phyloP scores from a whole-genome alignment of 495 filamentous ascomycete species.

The Pyrenula aspistea region DNA sequence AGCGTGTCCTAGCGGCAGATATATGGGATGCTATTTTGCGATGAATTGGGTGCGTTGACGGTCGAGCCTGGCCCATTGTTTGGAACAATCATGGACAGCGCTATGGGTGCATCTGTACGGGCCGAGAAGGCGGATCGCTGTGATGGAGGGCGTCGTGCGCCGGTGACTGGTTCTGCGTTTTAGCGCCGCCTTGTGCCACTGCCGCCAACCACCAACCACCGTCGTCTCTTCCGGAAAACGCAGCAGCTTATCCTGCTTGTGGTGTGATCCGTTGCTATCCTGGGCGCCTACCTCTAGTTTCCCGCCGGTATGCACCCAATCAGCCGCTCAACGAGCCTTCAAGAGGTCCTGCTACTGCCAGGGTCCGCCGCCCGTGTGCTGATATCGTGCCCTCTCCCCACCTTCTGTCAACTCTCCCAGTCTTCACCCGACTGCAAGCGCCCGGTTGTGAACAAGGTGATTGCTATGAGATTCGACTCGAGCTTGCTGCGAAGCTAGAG shows the following conservation, averaged over 20 bases:
- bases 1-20: no score
- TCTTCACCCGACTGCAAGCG: background rate
- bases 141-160: background rate
- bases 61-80: no score
- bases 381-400: background rate
- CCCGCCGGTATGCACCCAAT: background rate
- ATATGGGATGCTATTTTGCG: no score
- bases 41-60: no score
- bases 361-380: background rate
- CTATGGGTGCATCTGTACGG: no score
- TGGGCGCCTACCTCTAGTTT: background rate
- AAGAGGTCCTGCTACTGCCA: background rate
- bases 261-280: background rate
- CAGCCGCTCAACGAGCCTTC: background rate
- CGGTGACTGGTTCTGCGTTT: background rate
- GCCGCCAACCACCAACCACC: background rate
- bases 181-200: background rate
- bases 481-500: background rate
- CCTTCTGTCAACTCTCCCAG: background rate
- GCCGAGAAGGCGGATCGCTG: background rate
- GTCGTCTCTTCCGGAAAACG: background rate
- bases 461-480: background rate
- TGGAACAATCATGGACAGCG: no score
- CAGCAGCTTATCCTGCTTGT: background rate
- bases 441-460: background rate